Base-by-base conservation (phyloP, 1,139 yeast species). In the Diutina ranongensis region DNA sequence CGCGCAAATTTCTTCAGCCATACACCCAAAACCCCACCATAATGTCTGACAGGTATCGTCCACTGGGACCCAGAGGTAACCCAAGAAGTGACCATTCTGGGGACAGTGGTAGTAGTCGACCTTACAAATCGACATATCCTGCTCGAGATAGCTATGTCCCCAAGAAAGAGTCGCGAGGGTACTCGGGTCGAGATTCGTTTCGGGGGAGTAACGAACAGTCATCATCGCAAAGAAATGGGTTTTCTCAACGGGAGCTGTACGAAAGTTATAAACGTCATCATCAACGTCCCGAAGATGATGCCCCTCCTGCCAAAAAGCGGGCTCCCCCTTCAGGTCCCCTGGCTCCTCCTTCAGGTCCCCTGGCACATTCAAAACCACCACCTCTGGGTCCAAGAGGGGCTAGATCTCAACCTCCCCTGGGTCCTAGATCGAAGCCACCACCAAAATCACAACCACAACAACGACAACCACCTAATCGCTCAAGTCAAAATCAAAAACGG, bases 1-100 rank as follows among this genome's bases (percentile, higher is more conserved):
- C 40, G 40, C 40, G 40, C 40, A 35, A 35, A 35, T 35, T 35
- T 35, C 40, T 35, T 21, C 20, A 20, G 16, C 40, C 27, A 15
- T 19, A 21, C 27, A 21, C 40, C 28, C n/a, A n/a, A n/a, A 25
- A 10, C 28, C 10, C 28, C 28, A 25, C 28, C 28, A 25, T 25
- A 25, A 35, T 35, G 40, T 35, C 40, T 21, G 40, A 35, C 40
- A 27, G 40, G 27, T 35, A 35, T 21, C 40, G 40, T 20, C 40
- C 40, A 4, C 31, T 22, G 27, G 40, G 40, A 5, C 40, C 40
- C 10, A 21, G 40, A 20, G 40, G 40, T 15, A 20, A 15, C 22
- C 27, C 20, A 18, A 21, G 40, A 7, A 21, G 4, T 5, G 40
- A 35, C 27, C 40, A 35, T 18, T 27, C 34, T 12, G 13, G 13